Conservation (phyloP, 1,284 basidiomycete species). For the Tylopilus sp. region DNA sequence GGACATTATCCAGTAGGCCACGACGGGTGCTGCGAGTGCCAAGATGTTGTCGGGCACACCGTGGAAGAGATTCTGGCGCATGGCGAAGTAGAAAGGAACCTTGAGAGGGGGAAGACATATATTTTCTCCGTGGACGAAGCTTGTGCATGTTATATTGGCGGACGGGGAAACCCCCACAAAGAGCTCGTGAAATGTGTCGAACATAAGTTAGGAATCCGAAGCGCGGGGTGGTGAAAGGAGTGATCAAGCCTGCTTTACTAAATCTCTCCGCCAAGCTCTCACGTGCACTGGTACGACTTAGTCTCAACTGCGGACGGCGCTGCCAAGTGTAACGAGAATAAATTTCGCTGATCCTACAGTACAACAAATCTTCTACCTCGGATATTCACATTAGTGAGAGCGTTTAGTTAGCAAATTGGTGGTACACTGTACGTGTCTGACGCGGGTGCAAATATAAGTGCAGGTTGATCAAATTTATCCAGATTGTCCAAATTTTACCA, state of each 20-base stretch:
- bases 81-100: constrained; percentile 64
- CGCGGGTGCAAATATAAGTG: constrained; percentile 34
- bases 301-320: neutral
- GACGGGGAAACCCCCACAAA: constrained; percentile 3
- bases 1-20: constrained; percentile 88
- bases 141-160: constrained; percentile 27
- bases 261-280: constrained; percentile 11
- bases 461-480: constrained; percentile 29
- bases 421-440: constrained; percentile 31
- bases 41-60: constrained; percentile 73
- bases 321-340: constrained; percentile 7
- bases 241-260: neutral
- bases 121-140: constrained; percentile 27
- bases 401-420: constrained; percentile 34
- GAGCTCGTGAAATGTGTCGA: constrained; percentile 8
- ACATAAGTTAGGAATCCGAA: constrained; percentile 14
- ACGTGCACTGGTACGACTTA: constrained; percentile 6
- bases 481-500: constrained; percentile 35
- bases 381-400: constrained; percentile 35
- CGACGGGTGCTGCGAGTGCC: constrained; percentile 72
- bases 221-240: neutral
- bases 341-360: constrained; percentile 29
- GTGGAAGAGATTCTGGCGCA: constrained; percentile 53
- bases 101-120: constrained; percentile 28
- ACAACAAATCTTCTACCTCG: constrained; percentile 36